Evolutionary conservation across 2,329 filamentous ascomycete species (phyloP), one percentile per base, ranked within the genome.

Genomic region (Lomentospora prolificans): DNA sequence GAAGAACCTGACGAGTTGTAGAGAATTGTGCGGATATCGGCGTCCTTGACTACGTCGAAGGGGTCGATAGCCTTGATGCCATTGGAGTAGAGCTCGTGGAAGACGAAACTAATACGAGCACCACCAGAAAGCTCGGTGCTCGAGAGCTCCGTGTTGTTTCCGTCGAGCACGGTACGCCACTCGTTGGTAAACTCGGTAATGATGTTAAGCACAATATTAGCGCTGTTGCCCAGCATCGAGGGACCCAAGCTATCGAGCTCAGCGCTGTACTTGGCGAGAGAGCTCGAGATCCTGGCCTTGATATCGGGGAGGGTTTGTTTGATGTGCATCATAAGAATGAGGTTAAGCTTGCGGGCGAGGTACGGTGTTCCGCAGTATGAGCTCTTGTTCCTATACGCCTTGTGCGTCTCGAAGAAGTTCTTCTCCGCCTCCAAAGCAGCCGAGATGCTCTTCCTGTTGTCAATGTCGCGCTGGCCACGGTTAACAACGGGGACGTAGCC

Each of bases 321-420:
- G 78, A 99, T 99, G 77, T 99, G 94, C 94, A 99, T 99, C 92
- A 99, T 97, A 63, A 99, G 81, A 67, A 99, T 97, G 65, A 99
- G 79, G 73, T 99, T 99, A 58, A 99, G 82, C 75, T 99, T 99
- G 63, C 92, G 85, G 3, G 94, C 94, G 58, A 99, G 78, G 68
- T 99, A 99, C 3, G 94, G 94, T 3, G 94, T 99, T 70, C 94
- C 94, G 72, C 94, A 99, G 79, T 99, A 99, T 4, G 91, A 89
- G 68, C 90, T 91, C 84, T 99, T 99, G 75, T 97, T 99, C 59
- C 91, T 83, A 73, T 99, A 99, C 31, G 94, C 92, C 75, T 95
- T 95, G 81, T 99, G 94, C 71, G 92, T 92, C 66, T 99, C 94
- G 69, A 99, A 99, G 71, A 96, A 99, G 69, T 88, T 86, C 79